phyloP scores from a whole-genome alignment of 1,284 basidiomycete genomes.

The Ceratorhiza oryzae-sativae region DNA sequence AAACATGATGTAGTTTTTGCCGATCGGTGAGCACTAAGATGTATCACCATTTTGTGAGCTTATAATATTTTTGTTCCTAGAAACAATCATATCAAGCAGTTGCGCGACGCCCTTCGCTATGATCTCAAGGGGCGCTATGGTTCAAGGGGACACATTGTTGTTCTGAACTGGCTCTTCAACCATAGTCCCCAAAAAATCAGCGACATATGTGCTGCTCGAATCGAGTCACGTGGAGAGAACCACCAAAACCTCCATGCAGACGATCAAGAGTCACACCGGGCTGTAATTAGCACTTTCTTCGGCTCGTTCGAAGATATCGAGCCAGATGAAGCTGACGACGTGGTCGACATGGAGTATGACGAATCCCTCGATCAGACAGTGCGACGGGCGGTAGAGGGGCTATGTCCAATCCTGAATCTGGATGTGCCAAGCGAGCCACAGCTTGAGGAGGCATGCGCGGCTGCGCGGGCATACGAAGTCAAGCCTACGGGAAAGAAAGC shows the following conservation, averaged over 20 bases:
- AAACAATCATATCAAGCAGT: conserved; percentile 86
- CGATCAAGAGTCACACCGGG: conserved; percentile 69
- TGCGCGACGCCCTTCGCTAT: conserved; percentile 73
- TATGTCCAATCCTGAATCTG: conserved; percentile 61
- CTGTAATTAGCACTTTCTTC: conserved; percentile 83
- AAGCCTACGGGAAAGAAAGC: conserved; percentile 50
- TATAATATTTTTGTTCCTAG: no score
- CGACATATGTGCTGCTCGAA: conserved; percentile 77
- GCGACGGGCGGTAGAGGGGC: conserved; percentile 64
- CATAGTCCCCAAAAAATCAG: conserved; percentile 62
- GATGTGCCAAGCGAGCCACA: conserved; percentile 61
- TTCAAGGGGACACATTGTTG: conserved; percentile 63
- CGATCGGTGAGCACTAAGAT: conserved; percentile 55
- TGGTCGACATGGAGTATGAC: conserved; percentile 70
- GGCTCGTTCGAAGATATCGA: conserved; percentile 69
- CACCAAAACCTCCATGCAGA: conserved; percentile 84
- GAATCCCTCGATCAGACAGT: conserved; percentile 62
- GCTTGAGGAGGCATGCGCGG: conserved; percentile 66
- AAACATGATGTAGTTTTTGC: conserved; percentile 82
- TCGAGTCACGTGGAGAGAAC: conserved; percentile 75
- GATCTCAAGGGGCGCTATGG: conserved; percentile 35
- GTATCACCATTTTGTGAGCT: no score
- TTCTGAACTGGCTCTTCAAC: conserved; percentile 77
- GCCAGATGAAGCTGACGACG: conserved; percentile 66
- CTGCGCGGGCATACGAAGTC: conserved; percentile 59